phyloP scores from a whole-genome alignment of 2,329 filamentous ascomycete species.

The Ambrosiella beaveri region DNA sequence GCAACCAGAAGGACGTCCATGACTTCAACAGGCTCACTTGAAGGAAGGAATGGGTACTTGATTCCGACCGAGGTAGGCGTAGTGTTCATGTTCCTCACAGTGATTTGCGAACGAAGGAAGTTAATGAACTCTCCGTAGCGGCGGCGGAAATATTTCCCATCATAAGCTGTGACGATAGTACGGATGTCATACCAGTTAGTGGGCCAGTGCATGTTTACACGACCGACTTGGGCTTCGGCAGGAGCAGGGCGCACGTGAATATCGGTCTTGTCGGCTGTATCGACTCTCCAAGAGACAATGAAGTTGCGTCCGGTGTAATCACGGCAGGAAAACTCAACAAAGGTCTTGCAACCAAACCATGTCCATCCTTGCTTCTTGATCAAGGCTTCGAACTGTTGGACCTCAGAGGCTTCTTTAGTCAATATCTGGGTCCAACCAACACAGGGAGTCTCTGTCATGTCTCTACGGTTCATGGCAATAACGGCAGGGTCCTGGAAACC shows the following conservation, averaged over 20 bases:
- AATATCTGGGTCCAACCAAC: conserved; percentile 2
- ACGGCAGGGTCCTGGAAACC: background rate
- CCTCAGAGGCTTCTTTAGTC: background rate
- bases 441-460: background rate
- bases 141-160: background rate
- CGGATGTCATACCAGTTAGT: conserved; percentile 1
- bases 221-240: conserved; percentile 2
- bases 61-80: background rate
- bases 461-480: background rate
- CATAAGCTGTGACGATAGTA: background rate
- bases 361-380: background rate
- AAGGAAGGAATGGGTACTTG: background rate
- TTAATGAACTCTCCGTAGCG: conserved; percentile 1
- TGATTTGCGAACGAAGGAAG: background rate
- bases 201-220: conserved; percentile 6
- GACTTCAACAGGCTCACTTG: background rate
- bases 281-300: conserved; percentile 3
- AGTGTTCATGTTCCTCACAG: background rate
- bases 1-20: background rate
- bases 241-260: background rate
- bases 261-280: background rate
- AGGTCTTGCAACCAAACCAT: conserved; percentile 1
- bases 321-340: conserved; percentile 7
- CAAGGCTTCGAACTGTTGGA: conserved; percentile 1
- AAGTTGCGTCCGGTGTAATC: background rate